A percentile compares a stretch with the other conserved stretches of the same genome.
phyloP scores from a whole-genome alignment of 2,329 filamentous ascomycete species.

The Davidsoniella neocaledoniae region DNA sequence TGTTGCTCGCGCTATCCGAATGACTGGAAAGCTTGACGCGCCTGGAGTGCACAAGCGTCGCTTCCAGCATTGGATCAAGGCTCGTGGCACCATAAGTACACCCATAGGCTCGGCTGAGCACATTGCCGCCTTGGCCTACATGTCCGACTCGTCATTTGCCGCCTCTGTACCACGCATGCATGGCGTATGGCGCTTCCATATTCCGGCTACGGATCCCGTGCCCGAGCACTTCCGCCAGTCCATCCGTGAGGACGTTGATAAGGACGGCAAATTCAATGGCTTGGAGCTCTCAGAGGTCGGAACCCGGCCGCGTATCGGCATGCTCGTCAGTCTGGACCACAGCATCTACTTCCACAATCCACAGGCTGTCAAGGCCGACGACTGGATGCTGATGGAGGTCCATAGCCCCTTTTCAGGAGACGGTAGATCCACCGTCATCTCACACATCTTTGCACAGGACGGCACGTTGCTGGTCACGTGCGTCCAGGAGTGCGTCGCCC shows the following conservation, averaged over 20 bases:
- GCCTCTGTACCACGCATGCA: conserved; percentile 73
- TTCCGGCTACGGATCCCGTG: conserved; percentile 23
- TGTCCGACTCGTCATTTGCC: conserved; percentile 87
- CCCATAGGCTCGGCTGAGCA: conserved; percentile 65
- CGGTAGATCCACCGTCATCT: conserved; percentile 57
- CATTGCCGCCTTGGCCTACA: conserved; percentile 76
- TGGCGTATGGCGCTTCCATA: conserved; percentile 57
- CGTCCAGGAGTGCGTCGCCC: conserved; percentile 46
- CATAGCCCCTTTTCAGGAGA: conserved; percentile 67
- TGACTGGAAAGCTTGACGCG: conserved; percentile 22
- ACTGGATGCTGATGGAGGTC: conserved; percentile 72
- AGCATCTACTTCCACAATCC: conserved; percentile 53
- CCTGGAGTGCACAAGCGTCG: conserved; percentile 46
- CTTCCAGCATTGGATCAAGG: conserved; percentile 58
- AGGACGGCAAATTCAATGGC: conserved; percentile 20
- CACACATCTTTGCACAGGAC: conserved; percentile 55
- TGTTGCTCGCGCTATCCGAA: conserved; percentile 27
- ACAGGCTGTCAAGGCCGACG: conserved; percentile 38
- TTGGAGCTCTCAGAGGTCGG: conserved; percentile 30
- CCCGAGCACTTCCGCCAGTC: conserved; percentile 6
- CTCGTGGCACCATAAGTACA: conserved; percentile 55
- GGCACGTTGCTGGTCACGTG: conserved; percentile 63
- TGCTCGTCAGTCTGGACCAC: conserved; percentile 74
- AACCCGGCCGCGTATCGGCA: conserved; percentile 47
- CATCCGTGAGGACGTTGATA: conserved; percentile 7